A percentile compares a stretch with the other conserved stretches of the same genome.
Evolutionary conservation across 495 filamentous ascomycete species (phyloP).

Genomic region (Thermochaetoides thermophila): DNA sequence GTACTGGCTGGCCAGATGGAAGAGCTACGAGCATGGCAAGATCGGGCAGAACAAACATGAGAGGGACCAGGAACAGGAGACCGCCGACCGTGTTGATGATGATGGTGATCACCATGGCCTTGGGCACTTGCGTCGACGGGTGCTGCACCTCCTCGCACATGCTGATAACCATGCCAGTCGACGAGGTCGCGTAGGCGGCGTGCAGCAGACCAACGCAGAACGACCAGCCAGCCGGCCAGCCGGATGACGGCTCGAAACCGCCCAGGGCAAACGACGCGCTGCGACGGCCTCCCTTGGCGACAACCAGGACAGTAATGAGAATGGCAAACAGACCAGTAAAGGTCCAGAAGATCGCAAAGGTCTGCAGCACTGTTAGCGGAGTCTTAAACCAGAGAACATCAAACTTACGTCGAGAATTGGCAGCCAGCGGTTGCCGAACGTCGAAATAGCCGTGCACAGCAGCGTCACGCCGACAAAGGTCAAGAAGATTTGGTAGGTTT

Average conservation of each 20-base stretch:
- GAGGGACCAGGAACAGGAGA: conserved; percentile 33
- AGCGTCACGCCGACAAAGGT: conserved; percentile 45
- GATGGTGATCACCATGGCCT: conserved; percentile 36
- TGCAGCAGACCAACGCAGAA: conserved; percentile 34
- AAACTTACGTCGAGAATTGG: conserved; percentile 38
- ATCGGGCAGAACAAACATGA: conserved; percentile 35
- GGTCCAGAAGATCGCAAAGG: conserved; percentile 37
- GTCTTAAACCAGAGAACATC: background rate
- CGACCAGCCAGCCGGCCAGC: conserved; percentile 35
- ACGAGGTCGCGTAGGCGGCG: conserved; percentile 35
- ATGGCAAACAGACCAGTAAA: conserved; percentile 33
- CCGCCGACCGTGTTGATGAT: conserved; percentile 34
- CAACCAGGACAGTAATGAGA: conserved; percentile 26
- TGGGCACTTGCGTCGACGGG: conserved; percentile 34
- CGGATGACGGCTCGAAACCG: conserved; percentile 31
- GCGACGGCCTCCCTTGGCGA: conserved; percentile 31
- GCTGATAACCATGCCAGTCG: conserved; percentile 38
- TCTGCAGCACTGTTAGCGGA: too few species aligned
- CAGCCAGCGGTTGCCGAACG: conserved; percentile 40
- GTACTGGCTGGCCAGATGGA: conserved; percentile 27
- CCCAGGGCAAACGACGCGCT: conserved; percentile 26
- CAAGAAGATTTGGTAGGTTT: conserved; percentile 43
- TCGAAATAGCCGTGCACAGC: conserved; percentile 38
- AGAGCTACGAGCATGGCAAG: conserved; percentile 28
- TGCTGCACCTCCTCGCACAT: conserved; percentile 37